These are phyloP conservation scores for Quercus berberidifolia DNA, from an alignment of 306 rosid genomes.

Conservation along the genomic window DNA sequence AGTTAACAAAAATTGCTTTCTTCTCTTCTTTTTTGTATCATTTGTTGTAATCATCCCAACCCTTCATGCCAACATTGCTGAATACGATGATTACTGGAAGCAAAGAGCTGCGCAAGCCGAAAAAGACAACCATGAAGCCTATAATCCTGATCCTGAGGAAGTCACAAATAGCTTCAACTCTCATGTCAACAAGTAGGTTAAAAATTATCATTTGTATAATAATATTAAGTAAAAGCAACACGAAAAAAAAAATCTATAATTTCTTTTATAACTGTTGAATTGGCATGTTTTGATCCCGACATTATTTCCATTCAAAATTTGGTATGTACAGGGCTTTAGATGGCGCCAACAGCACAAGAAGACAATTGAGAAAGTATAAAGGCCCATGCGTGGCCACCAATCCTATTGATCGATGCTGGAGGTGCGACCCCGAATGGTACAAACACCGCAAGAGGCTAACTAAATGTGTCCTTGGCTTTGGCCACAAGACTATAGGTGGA, in stretches of 20 bases:
- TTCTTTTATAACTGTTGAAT: neutral
- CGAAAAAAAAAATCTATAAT: too few species aligned
- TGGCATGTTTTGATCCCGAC: neutral
- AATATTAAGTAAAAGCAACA: too few species aligned
- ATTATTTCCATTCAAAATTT: neutral
- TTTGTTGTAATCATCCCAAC: slow-evolving; percentile 18
- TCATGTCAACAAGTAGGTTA: slow-evolving; percentile 27
- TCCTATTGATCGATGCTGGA: slow-evolving; percentile 85
- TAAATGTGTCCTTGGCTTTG: slow-evolving; percentile 61
- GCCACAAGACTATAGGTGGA: slow-evolving; percentile 55
- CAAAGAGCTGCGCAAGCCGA: slow-evolving; percentile 31
- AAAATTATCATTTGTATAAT: too few species aligned
- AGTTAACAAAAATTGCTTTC: neutral
- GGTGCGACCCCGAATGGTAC: slow-evolving; percentile 74
- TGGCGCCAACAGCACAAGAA: slow-evolving; percentile 22
- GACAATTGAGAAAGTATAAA: slow-evolving; percentile 5
- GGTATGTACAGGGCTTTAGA: slow-evolving; percentile 25
- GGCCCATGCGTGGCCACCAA: slow-evolving; percentile 57
- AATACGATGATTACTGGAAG: slow-evolving; percentile 57
- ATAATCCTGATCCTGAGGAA: slow-evolving; percentile 29
- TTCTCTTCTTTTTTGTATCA: slow-evolving; percentile 21
- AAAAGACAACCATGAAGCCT: slow-evolving; percentile 19
- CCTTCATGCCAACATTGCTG: slow-evolving; percentile 15
- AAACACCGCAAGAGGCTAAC: slow-evolving; percentile 50
- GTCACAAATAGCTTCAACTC: slow-evolving; percentile 35